Percentiles rank a stretch among this genome's conserved stretches.
These are phyloP conservation scores for Phoenix roebelenii DNA, from an alignment of 176 grass and related monocot species.

Conservation along the genomic window DNA sequence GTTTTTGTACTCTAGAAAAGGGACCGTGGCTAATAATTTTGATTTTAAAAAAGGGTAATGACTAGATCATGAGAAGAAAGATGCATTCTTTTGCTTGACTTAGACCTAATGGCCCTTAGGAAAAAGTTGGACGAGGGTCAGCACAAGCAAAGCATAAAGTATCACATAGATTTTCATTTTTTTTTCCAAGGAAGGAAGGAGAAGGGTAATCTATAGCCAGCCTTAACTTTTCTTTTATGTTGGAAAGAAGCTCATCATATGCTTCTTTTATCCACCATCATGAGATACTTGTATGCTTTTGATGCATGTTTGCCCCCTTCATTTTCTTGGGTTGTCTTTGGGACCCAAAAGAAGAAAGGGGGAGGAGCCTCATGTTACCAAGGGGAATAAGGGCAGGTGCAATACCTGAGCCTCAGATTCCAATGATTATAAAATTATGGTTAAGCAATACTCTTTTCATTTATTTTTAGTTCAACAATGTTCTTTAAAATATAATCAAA, in stretches of 20 bases:
- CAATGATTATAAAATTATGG: too few species aligned
- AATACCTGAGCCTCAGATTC: too few species aligned
- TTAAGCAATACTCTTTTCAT: too few species aligned
- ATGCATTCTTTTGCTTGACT: neutral
- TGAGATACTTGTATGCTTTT: conserved; percentile 5
- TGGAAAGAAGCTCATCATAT: conserved; percentile 21
- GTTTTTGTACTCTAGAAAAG: too few species aligned
- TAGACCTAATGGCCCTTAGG: neutral
- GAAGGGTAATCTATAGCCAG: neutral
- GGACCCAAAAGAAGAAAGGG: neutral
- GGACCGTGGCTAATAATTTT: too few species aligned
- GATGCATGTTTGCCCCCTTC: too few species aligned
- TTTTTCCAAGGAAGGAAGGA: neutral
- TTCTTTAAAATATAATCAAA: too few species aligned
- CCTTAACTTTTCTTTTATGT: conserved; percentile 11
- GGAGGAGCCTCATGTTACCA: too few species aligned
- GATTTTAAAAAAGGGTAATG: too few species aligned
- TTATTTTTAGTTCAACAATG: too few species aligned
- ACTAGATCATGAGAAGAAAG: too few species aligned
- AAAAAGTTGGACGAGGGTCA: conserved; percentile 17
- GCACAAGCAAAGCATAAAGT: conserved; percentile 24
- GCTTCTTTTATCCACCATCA: conserved; percentile 8
- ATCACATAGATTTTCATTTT: neutral
- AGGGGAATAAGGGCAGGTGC: too few species aligned
- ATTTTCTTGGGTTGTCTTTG: neutral